Evolutionary conservation across 1,139 yeast genomes (phyloP), one percentile per base, ranked within the genome.

Genomic region (Candida tetrigidarum): DNA sequence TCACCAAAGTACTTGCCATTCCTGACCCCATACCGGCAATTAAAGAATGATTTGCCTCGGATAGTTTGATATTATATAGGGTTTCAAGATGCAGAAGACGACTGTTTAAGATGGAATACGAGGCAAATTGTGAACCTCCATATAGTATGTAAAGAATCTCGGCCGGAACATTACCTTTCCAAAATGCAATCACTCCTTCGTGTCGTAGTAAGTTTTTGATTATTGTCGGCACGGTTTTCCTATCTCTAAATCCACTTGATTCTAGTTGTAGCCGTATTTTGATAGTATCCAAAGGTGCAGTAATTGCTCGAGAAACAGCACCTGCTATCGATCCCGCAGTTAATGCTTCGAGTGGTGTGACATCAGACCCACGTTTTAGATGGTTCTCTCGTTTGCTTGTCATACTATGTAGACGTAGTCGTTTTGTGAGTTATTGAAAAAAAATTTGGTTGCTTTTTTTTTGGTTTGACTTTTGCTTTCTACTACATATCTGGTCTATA

Each of bases 131-230:
- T 1, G 81, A 70, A 1, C 89, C 91, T 10, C 98, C 97, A 57
- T 93, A 93, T 18, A 87, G 54, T 14, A 93, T 73, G 59, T 93
- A 93, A 81, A 93, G 78, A 35, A 83, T 65, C 53, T 90, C 92
- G 0, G 98, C 99, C 0, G 99, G 96, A 0, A 89, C 79, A 61
- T 93, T 93, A 0, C 99, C 99, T 63, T 91, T 92, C 98, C 98
- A 93, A 18, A 93, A 71, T 0, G 92, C 79, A 16, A 53, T 35
- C 6, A 71, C 50, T 2, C 79, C 79, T 51, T 74, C 79, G 39
- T 69, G 51, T 28, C 56, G 55, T n/a, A 71, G 44, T 8, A 72
- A 54, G 18, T 50, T 41, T 25, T 45, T 49, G 16, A 65, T 55
- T 1, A 63, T 55, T 1, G 44, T 22, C 5, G 43, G 30, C 2